Evolutionary conservation across 768 basidiomycete species (phyloP), one percentile per base, ranked within the genome.

Genomic region (Kwoniella europaea): DNA sequence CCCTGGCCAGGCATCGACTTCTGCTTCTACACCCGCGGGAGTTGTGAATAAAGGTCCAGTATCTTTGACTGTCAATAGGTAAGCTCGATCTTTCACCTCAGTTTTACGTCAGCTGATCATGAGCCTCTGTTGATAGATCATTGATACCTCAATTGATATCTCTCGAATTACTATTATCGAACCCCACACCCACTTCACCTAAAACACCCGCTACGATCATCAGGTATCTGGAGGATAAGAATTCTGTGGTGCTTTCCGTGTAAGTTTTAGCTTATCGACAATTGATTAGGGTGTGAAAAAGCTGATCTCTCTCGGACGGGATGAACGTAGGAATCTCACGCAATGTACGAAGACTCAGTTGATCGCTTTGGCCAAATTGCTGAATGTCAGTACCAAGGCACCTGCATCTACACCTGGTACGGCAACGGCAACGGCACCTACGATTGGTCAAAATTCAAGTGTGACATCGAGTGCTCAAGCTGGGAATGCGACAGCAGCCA

Each of bases 161-260:
- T 2, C 43, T 72, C 9, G 71, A 71, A 10, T 29, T 75, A 29
- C 44, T 75, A 2, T 24, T 52, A n/a, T 20, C 65, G 5, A 58
- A 63, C 22, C 41, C 61, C 10, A 53, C 46, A 7, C 57, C 71
- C 2, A 54, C 43, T 18, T 44, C 61, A 12, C 68, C 68, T 2
- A 75, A 72, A 56, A 62, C 71, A 9, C 67, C 71, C 2, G 74
- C 63, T 2, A 68, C 62, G 18, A 59, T 75, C 2, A 16, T 72
- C 29, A 44, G 61, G 3, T 64, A 68, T 29, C 65, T 67, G 10
- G 74, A 72, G 22, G 74, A 75, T 52, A 59, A 63, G 52, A 72
- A 72, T 41, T 43, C 59, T 20, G 68, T 72, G 15, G 68, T 75
- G 12, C 42, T 74, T 2, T 71, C 69, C 7, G 58, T 74, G 72